These are phyloP conservation scores for Pyricularia pennisetigena DNA, from an alignment of 2,329 filamentous ascomycete species.

Conservation along the genomic window DNA sequence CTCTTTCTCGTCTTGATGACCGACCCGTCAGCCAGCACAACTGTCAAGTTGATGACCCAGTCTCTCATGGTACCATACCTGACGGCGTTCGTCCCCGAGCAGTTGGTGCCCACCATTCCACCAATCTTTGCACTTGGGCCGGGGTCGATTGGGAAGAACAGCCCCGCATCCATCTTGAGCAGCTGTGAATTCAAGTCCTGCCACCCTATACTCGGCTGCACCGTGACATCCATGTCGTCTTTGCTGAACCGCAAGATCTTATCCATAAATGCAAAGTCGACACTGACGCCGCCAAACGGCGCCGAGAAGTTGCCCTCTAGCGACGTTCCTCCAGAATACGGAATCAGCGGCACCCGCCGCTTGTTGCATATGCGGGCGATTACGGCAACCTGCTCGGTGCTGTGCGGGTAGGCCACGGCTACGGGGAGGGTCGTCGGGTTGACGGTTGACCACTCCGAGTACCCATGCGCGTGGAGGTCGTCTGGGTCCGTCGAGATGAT, in stretches of 20 bases:
- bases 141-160: constrained; percentile 90
- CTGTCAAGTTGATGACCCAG: constrained; percentile 75
- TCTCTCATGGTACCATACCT: constrained; percentile 82
- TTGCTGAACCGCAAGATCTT: constrained; percentile 69
- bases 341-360: constrained; percentile 74
- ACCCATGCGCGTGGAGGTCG: constrained; percentile 52
- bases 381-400: constrained; percentile 47
- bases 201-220: constrained; percentile 89
- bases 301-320: constrained; percentile 87
- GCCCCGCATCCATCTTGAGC: constrained; percentile 58
- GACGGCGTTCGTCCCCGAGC: constrained; percentile 70
- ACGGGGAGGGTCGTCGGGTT: constrained; percentile 52
- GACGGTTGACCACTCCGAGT: constrained; percentile 56
- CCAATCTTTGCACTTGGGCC: constrained; percentile 64
- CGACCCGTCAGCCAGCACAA: constrained; percentile 69
- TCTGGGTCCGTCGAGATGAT: constrained; percentile 54
- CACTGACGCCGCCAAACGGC: constrained; percentile 75
- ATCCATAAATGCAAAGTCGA: constrained; percentile 87
- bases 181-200: constrained; percentile 71
- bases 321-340: constrained; percentile 78
- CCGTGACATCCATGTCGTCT: constrained; percentile 85
- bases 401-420: constrained; percentile 53
- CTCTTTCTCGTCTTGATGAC: constrained; percentile 69
- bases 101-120: constrained; percentile 75
- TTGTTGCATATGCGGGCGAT: constrained; percentile 64